Base-by-base conservation (phyloP, 139 green algal species). In the Coelastrella sp. region DNA sequence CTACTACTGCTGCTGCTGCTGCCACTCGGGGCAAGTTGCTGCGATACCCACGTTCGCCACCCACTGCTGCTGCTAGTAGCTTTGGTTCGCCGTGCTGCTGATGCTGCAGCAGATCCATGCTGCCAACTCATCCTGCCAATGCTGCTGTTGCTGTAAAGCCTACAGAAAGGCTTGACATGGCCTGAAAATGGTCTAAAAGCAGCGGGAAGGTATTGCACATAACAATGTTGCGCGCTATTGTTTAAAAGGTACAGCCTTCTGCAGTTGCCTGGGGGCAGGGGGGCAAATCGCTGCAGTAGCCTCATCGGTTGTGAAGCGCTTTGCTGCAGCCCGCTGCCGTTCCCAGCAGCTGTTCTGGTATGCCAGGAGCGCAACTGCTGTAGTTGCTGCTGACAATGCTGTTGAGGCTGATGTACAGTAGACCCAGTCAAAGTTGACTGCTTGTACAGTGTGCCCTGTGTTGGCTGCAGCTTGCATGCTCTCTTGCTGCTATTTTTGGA, bases 321-420 rank as follows among this genome's bases (percentile, higher is more conserved):
- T 15, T 17, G 71, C 71, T 63, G 41, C 41, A 23, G 25, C 23
- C 43, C 41, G 71, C 41, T 62, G 41, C 71, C 62, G 71, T 27
- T 2, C 1, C 62, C 25, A 30, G 13, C 30, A 40, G 40, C 1
- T 4, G 62, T 41, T 17, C 19, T 34, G 21, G 9, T 19, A 13
- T 62, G 41, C 71, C 71, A 41, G 41, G 38, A 41, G 32, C 11
- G n/a, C 71, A 35, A 1, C 43, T 79, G 71, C 13, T 59, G 21
- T 32, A 77, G 5, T 59, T 77, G 38, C 68, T 57, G 68, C 68
- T 77, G 68, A 13, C 11, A 23, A 13, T 74, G 66, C 66, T 74
- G 66, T 9, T 74, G 66, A 17, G 66, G 32, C 35, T 74, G 66
- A 51, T 38, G 32, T n/a, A n/a, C 66, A 48, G 66, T 30, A n/a